Base-by-base conservation (phyloP, 495 filamentous ascomycete species). In the Lophium mytilinum region DNA sequence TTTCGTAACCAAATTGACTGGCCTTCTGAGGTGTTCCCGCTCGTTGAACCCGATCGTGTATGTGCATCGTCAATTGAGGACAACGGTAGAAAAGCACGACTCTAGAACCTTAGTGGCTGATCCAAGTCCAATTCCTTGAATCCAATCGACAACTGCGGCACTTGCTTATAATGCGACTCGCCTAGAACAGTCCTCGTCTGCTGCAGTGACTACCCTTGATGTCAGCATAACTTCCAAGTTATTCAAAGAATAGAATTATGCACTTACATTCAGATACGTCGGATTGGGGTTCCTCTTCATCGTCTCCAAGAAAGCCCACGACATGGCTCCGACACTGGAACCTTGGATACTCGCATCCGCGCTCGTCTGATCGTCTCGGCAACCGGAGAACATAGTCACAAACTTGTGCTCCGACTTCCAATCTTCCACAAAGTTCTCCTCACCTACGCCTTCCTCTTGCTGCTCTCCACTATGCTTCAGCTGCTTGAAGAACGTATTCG, bases 311-410 rank as follows among this genome's bases (percentile, higher is more conserved):
- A 84, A 78, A 0, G 78, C 80, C 74, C 78, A 82, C 15, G 76
- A 79, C 81, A 84, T 83, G 1, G 80, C 81, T 0, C 80, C 80
- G 12, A 65, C 63, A 24, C 55, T 53, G 17, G 63, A 62, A 0
- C 80, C 79, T 12, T 72, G 69, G 52, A 83, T 83, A 37, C 68
- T 74, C 30, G 81, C 78, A 68, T 83, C 80, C 35, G 81, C 80
- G 37, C 71, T 75, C 1, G 80, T 83, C 71, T 84, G 79, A 55
- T 82, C 75, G 66, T 83, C 81, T 12, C 73, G 68, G 64, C 80
- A 84, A 3, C 81, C 81, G 45, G 71, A 76, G 58, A 80, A 83
- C 81, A 84, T 81, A 66, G 75, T 80, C 34, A 82, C 80, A 58
- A 79, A 73, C 54, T 67, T 69, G 7, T 76, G 75, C 11, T 77